These are phyloP conservation scores for Phytophthora ramorum DNA, from an alignment of 352 stramenopile species.

Conservation along the genomic window DNA sequence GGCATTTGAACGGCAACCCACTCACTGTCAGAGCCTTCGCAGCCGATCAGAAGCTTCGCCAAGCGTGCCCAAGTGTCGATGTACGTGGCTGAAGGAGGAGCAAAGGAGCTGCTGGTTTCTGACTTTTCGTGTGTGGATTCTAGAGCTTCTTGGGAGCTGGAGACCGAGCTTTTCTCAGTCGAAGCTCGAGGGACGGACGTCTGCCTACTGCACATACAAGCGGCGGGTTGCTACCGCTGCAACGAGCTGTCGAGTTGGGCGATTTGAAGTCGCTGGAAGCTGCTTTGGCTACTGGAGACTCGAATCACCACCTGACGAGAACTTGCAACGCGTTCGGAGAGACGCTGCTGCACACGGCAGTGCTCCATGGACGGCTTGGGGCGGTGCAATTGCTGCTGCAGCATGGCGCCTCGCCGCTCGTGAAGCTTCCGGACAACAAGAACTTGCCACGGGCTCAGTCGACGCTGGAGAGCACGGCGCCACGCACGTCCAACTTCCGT, in stretches of 20 bases:
- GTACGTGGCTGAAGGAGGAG: conserved; percentile 8
- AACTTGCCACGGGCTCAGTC: conserved; percentile 18
- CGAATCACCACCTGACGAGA: conserved; percentile 5
- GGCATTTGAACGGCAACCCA: conserved; percentile 48
- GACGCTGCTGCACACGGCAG: conserved; percentile 70
- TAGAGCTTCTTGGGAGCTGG: conserved; percentile 56
- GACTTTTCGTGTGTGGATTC: not conserved
- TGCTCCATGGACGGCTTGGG: conserved; percentile 58
- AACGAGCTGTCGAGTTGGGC: conserved; percentile 67
- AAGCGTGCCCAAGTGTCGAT: conserved; percentile 12
- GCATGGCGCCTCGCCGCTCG: conserved; percentile 50
- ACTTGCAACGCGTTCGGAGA: conserved; percentile 60
- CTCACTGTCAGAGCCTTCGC: conserved; percentile 49
- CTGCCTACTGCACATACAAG: conserved; percentile 44
- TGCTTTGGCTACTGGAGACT: conserved; percentile 13
- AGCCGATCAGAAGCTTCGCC: conserved; percentile 24
- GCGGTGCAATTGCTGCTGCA: conserved; percentile 63
- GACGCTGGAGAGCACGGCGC: conserved; percentile 57
- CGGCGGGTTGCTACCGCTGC: conserved; percentile 43
- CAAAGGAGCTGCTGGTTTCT: not conserved
- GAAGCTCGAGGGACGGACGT: conserved; percentile 26
- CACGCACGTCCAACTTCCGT: conserved; percentile 62
- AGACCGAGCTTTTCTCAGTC: conserved; percentile 58
- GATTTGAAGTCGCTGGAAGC: conserved; percentile 41
- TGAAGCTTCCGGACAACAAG: conserved; percentile 37